Conservation (phyloP, 2,329 filamentous ascomycete genomes). For the Ceratocystis alfenasii region DNA sequence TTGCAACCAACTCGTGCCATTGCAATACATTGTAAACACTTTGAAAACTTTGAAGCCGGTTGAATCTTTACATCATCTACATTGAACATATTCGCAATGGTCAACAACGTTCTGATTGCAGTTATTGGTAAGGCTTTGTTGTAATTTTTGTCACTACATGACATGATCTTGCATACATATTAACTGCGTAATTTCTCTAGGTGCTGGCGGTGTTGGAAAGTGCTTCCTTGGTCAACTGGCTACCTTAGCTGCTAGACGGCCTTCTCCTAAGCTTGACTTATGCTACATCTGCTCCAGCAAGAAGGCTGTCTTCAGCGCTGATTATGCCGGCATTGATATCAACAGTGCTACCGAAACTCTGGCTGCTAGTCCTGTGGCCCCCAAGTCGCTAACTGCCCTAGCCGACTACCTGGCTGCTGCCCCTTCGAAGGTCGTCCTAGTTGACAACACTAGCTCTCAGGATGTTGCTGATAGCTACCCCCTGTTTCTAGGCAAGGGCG, state of each 20-base stretch:
- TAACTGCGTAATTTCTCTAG: conserved; percentile 35
- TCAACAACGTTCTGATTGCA: conserved; percentile 41
- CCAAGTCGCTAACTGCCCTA: conserved; percentile 57
- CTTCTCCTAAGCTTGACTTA: conserved; percentile 59
- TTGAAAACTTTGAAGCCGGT: neutral
- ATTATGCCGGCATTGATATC: conserved; percentile 57
- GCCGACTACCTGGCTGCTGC: conserved; percentile 66
- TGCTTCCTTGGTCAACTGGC: conserved; percentile 77
- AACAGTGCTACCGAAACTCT: conserved; percentile 51
- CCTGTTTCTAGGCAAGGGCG: conserved; percentile 62
- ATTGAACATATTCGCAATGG: conserved; percentile 17
- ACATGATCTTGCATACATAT: neutral
- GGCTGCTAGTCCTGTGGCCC: conserved; percentile 48
- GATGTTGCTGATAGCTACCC: conserved; percentile 77
- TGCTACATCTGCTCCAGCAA: conserved; percentile 78
- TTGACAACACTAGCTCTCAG: conserved; percentile 93
- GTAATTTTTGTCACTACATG: neutral
- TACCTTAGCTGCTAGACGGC: conserved; percentile 51
- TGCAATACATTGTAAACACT: neutral
- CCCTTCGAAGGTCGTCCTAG: conserved; percentile 66
- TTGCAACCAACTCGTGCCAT: neutral
- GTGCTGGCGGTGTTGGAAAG: conserved; percentile 85
- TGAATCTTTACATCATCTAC: neutral
- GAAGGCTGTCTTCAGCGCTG: conserved; percentile 62
- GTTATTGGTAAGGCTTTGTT: conserved; percentile 35